Evolutionary conservation across 1,139 yeast genomes (phyloP).

Genomic region (Pichia sp.): DNA sequence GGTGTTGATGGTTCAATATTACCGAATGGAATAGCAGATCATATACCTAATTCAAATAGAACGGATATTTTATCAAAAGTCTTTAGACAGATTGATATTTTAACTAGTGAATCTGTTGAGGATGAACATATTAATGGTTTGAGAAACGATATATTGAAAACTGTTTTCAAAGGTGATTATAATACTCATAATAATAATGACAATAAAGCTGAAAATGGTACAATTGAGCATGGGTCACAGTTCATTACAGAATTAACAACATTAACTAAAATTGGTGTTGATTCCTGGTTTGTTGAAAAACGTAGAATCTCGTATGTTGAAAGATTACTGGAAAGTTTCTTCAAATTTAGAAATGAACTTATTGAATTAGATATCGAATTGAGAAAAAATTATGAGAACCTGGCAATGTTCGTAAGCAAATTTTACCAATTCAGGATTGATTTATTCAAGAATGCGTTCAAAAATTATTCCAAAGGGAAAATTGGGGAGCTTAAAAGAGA

Average conservation of each 20-base stretch:
- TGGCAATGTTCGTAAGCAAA: slow-evolving; percentile 59
- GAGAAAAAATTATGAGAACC: slow-evolving; percentile 46
- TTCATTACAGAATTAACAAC: slow-evolving; percentile 3
- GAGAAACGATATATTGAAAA: slow-evolving; percentile 8
- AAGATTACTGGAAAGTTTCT: slow-evolving; percentile 30
- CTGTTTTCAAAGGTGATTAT: slow-evolving; percentile 4
- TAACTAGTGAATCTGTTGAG: slow-evolving; percentile 5
- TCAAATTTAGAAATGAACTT: slow-evolving; percentile 23
- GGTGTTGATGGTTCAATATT: slow-evolving; percentile 12
- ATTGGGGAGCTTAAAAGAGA: slow-evolving; percentile 26
- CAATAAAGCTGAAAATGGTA: background rate
- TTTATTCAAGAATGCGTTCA: slow-evolving; percentile 36
- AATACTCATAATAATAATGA: too few species aligned
- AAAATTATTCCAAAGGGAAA: slow-evolving; percentile 30
- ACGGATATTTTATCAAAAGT: slow-evolving; percentile 6
- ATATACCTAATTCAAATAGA: background rate
- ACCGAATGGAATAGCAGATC: background rate
- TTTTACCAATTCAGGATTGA: slow-evolving; percentile 46
- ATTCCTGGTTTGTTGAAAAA: slow-evolving; percentile 32
- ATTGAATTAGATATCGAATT: slow-evolving; percentile 21
- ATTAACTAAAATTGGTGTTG: slow-evolving; percentile 9
- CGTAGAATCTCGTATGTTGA: slow-evolving; percentile 33
- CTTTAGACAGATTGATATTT: slow-evolving; percentile 13
- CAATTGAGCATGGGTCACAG: background rate
- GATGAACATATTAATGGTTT: slow-evolving; percentile 4